These are phyloP conservation scores for Lupinus albus DNA, from an alignment of 306 rosid species.

Conservation along the genomic window DNA sequence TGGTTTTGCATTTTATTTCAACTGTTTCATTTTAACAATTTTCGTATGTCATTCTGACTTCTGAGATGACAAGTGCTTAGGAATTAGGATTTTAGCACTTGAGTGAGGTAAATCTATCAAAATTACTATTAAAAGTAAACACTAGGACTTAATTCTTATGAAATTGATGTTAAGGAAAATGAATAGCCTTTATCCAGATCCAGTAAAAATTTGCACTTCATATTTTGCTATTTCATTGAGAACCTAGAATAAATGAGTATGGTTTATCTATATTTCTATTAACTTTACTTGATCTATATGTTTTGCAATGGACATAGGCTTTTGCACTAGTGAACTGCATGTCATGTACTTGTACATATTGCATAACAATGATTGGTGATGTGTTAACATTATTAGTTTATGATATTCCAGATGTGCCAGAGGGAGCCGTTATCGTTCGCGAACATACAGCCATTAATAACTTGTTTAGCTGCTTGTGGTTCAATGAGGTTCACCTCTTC, in stretches of 20 bases:
- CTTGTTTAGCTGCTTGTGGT: constrained; percentile 98
- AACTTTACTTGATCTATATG: not conserved
- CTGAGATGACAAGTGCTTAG: constrained; percentile 11
- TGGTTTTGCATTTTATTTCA: constrained; percentile 32
- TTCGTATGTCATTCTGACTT: constrained; percentile 11
- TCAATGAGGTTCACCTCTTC: constrained; percentile 94
- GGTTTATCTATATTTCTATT: not conserved
- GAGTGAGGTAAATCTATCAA: constrained; percentile 19
- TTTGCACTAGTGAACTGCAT: constrained; percentile 13
- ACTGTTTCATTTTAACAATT: constrained; percentile 19
- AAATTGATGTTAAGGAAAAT: not conserved
- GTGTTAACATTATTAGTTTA: constrained; percentile 30
- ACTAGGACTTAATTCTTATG: not conserved
- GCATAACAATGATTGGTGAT: constrained; percentile 21
- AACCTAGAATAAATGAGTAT: not conserved
- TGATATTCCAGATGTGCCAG: constrained; percentile 87
- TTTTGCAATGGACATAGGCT: not conserved
- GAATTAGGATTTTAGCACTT: not conserved
- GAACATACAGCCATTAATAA: constrained; percentile 77
- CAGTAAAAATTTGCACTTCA: no score
- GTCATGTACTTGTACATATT: constrained; percentile 1
- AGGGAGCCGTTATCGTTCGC: constrained; percentile 86
- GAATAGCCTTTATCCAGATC: not conserved
- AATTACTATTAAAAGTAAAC: not conserved
- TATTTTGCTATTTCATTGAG: not conserved